Conservation (phyloP, 148 eudicot species). For the Chenopodium album region DNA sequence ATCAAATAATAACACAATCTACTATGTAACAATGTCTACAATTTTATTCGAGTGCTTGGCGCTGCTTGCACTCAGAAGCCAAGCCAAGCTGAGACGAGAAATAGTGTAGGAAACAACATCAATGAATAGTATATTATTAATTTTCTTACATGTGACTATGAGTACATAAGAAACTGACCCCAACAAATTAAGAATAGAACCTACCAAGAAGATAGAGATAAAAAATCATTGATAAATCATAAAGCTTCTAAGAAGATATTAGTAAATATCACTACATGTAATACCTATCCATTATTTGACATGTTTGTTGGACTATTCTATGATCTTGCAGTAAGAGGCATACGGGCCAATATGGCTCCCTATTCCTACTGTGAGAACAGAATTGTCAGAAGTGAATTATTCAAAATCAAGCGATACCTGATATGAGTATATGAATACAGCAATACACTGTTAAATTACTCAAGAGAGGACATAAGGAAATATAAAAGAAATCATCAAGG, state of each 20-base stretch:
- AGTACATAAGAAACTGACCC: too few species aligned
- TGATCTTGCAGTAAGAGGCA: neutral
- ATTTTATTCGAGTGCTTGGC: neutral
- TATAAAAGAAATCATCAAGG: neutral
- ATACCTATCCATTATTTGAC: neutral
- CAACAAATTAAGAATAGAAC: too few species aligned
- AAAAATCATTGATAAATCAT: neutral
- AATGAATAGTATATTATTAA: neutral
- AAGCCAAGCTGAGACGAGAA: neutral
- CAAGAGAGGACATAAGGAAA: neutral
- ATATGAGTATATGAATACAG: too few species aligned
- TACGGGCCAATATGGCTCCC: neutral
- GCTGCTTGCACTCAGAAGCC: neutral
- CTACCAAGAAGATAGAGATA: too few species aligned
- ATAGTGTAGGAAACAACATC: neutral
- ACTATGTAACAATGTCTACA: neutral
- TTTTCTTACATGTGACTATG: too few species aligned
- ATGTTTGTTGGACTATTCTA: neutral
- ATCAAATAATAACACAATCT: neutral
- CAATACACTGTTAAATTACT: neutral
- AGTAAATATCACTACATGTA: neutral
- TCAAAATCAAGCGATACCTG: neutral
- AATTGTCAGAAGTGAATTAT: neutral
- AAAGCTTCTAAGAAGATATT: neutral
- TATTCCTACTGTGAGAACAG: neutral